Conservation (phyloP, 225 moss, liverwort and hornwort species). For the Asterella californica region DNA sequence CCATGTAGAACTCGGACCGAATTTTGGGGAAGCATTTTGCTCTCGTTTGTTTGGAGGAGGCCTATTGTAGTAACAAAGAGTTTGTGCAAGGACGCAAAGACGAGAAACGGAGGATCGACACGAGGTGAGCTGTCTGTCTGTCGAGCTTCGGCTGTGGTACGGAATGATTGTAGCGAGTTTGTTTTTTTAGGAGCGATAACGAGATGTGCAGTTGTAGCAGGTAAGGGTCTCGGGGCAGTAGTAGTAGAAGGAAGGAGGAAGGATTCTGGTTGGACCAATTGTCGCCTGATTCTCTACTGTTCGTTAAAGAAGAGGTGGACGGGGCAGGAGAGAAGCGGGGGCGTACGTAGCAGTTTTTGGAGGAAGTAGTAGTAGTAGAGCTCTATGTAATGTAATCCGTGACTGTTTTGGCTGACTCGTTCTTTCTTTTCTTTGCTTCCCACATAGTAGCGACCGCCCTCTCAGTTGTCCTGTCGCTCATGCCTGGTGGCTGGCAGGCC, state of each 20-base stretch:
- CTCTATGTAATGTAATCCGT: not conserved
- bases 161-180: not conserved
- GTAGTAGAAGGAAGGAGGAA: not conserved
- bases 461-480: conserved; percentile 9
- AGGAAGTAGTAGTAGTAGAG: not conserved
- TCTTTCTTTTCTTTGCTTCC: not conserved
- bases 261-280: not conserved
- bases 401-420: conserved; percentile 7
- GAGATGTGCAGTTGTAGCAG: not conserved
- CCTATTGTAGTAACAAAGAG: not conserved
- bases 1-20: not conserved
- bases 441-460: conserved; percentile 5
- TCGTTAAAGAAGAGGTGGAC: not conserved
- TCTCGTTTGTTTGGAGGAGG: not conserved
- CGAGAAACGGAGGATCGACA: not conserved
- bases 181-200: not conserved
- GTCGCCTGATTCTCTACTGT: not conserved
- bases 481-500: conserved; percentile 18
- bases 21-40: not conserved
- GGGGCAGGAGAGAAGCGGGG: not conserved
- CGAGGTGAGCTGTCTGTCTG: not conserved
- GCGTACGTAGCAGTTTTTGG: not conserved
- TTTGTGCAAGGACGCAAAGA: not conserved
- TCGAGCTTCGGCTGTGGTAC: not conserved
- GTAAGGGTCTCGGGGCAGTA: not conserved